phyloP scores from a whole-genome alignment of 805 yeast genomes.

The Hanseniaspora meyeri region DNA sequence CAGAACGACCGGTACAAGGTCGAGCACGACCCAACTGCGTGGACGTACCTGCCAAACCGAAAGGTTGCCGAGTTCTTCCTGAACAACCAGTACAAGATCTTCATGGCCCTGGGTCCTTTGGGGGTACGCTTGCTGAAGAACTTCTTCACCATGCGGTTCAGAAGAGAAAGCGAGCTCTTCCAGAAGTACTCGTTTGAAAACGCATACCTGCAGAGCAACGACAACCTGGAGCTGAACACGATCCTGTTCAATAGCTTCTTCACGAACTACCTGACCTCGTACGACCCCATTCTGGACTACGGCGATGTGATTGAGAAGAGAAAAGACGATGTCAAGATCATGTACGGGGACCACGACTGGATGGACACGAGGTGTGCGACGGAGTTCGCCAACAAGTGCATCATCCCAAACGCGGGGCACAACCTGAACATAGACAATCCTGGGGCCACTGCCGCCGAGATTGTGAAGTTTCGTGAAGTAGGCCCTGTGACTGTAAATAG shows the following conservation, averaged over 20 bases:
- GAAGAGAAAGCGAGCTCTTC: constrained; percentile 15
- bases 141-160: constrained; percentile 25
- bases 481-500: not conserved
- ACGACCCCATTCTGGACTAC: constrained; percentile 54
- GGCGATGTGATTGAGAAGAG: constrained; percentile 28
- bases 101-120: constrained; percentile 36
- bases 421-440: constrained; percentile 64
- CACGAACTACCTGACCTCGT: constrained; percentile 36
- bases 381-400: constrained; percentile 18
- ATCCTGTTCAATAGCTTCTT: constrained; percentile 24
- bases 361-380: constrained; percentile 49
- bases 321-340: constrained; percentile 32
- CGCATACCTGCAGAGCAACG: constrained; percentile 21
- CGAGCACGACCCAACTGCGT: constrained; percentile 30
- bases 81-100: constrained; percentile 33
- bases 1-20: constrained; percentile 16
- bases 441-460: constrained; percentile 37
- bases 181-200: constrained; percentile 19
- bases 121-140: constrained; percentile 30
- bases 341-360: constrained; percentile 64
- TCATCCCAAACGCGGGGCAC: constrained; percentile 49
- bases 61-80: constrained; percentile 26
- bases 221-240: constrained; percentile 4
- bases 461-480: constrained; percentile 19
- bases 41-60: constrained; percentile 27